These are phyloP conservation scores for Catharanthus roseus DNA, from an alignment of 257 asterid genomes.

Conservation along the genomic window DNA sequence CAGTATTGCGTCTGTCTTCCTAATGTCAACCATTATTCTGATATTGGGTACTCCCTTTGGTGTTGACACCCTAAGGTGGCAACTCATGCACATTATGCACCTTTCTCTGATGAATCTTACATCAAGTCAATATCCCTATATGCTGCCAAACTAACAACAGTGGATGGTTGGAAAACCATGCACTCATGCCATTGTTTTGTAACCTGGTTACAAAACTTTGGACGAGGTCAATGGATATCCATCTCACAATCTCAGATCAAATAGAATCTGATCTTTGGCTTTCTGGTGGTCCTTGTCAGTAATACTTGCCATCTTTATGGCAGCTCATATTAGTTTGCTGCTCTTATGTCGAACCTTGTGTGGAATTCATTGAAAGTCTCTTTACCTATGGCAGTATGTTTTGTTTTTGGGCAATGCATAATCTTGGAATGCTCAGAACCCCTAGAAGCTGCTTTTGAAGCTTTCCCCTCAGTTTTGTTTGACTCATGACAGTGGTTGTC, in stretches of 20 bases:
- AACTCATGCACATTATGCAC: slow-evolving; percentile 1
- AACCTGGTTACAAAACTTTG: neutral
- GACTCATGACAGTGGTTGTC: neutral
- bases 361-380: neutral
- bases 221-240: neutral
- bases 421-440: neutral
- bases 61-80: slow-evolving; percentile 12
- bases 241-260: neutral
- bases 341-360: neutral
- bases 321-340: neutral
- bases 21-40: slow-evolving; percentile 9
- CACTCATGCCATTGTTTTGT: neutral
- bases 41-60: neutral
- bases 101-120: slow-evolving; percentile 5
- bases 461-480: neutral
- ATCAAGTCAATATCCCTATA: neutral
- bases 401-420: neutral
- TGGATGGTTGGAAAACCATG: neutral
- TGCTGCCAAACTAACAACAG: neutral
- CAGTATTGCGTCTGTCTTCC: slow-evolving; percentile 19
- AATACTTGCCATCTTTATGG: neutral
- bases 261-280: neutral
- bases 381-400: neutral
- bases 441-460: slow-evolving; percentile 4
- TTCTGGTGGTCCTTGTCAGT: neutral